Conservation (phyloP, 2,329 filamentous ascomycete genomes). For the Monilinia vaccinii-corymbosi region DNA sequence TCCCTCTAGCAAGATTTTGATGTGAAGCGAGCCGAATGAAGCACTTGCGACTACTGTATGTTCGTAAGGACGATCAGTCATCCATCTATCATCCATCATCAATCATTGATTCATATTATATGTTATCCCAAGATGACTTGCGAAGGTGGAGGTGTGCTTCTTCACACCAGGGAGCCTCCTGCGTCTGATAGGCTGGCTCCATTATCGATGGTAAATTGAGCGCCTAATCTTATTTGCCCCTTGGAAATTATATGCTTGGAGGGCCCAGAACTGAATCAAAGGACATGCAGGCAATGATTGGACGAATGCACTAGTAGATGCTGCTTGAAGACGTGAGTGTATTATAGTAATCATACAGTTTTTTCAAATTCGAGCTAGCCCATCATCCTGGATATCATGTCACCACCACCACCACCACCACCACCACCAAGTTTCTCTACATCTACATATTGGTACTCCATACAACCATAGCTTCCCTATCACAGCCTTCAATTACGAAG, state of each 20-base stretch:
- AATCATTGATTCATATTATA: too few species aligned
- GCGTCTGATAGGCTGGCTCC: conserved; percentile 5
- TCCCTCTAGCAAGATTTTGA: too few species aligned
- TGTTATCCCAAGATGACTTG: too few species aligned
- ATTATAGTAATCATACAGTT: too few species aligned
- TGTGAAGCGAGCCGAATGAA: not conserved
- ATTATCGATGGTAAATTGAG: conserved; percentile 6
- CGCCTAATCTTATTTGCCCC: conserved; percentile 10
- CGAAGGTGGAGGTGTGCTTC: too few species aligned
- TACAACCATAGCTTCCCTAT: not conserved
- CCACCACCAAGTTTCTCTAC: not conserved
- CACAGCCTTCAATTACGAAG: not conserved
- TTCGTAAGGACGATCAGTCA: not conserved
- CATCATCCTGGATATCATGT: not conserved
- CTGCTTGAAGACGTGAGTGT: too few species aligned
- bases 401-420: not conserved
- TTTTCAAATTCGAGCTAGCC: too few species aligned
- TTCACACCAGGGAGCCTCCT: not conserved
- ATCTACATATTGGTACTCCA: not conserved
- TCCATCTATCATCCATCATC: too few species aligned
- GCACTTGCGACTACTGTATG: not conserved
- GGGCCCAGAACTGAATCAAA: not conserved
- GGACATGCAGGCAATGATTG: too few species aligned
- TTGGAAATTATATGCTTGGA: not conserved
- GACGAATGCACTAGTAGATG: too few species aligned